Evolutionary conservation across 2,329 filamentous ascomycete species (phyloP), one percentile per base, ranked within the genome.

Genomic region (Aspergillus arachidicola): DNA sequence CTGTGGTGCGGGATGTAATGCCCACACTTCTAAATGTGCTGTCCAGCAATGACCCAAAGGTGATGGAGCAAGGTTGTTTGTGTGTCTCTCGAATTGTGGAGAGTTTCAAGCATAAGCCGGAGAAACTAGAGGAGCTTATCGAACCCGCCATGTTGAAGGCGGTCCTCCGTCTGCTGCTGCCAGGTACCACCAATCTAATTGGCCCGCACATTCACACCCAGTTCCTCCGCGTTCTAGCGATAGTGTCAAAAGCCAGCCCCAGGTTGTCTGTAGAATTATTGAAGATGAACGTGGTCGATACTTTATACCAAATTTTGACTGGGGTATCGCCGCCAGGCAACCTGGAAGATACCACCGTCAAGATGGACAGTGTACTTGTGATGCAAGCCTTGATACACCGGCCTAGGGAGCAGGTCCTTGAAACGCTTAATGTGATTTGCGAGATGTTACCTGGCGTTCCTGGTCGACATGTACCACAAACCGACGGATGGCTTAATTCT

Each of bases 351-450:
- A 73, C 73, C 1, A 70, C 72, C 7, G 69, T 78, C 34, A 97
- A 96, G 79, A 90, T 98, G 67, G 94, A 98, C 78, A 97, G 93
- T 73, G 94, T 98, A 60, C 87, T 99, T 53, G 95, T 99, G 72
- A 99, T 99, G 96, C 95, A 99, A 80, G 93, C 96, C 43, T 84
- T 99, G 66, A 97, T 99, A 58, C 95, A 98, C 74, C 89, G 94
- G 46, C 95, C 95, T 7, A 89, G 94, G 61, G 96, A 99, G 69
- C 95, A 99, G 78, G 92, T 99, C 21, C 95, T 94, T 70, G 95
- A 99, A 81, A 97, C 96, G 1, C 85, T 99, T 66, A 98, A 98
- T 75, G 93, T 99, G 67, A 93, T 99, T 67, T 97, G 95, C 81
- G 95, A 99, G 80, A 83, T 99, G 34, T 84, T 99, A 41, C 94